Conservation (phyloP, 768 basidiomycete species). For the Boletus reticuloceps region DNA sequence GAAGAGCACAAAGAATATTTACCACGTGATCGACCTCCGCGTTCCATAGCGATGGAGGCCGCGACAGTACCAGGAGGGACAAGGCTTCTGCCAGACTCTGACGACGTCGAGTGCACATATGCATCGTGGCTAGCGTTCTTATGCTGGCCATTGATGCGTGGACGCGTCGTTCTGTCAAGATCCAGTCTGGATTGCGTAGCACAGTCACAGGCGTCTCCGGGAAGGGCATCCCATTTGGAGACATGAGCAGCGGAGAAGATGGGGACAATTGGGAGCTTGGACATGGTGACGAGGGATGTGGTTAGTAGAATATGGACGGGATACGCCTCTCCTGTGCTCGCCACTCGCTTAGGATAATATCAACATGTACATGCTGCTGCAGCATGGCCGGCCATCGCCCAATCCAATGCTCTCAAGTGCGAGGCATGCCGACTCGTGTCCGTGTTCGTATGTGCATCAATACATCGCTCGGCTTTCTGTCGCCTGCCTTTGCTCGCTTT, state of each 20-base stretch:
- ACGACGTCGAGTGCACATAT: neutral
- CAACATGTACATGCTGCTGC: slow-evolving; percentile 4
- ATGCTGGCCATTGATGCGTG: neutral
- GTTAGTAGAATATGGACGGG: neutral
- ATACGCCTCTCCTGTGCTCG: neutral
- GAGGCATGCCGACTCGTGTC: too few species aligned
- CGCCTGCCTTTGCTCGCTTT: too few species aligned
- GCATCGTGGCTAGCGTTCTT: neutral
- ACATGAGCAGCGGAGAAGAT: slow-evolving; percentile 34
- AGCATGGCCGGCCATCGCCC: slow-evolving; percentile 3
- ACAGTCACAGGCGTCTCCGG: neutral
- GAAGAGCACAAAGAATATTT: neutral
- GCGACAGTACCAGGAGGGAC: too few species aligned
- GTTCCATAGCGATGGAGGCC: too few species aligned
- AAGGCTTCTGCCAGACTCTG: neutral
- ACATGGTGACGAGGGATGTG: slow-evolving; percentile 7
- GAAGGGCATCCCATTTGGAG: slow-evolving; percentile 24
- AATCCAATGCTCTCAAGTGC: too few species aligned
- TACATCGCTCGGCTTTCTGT: too few species aligned
- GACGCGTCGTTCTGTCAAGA: neutral
- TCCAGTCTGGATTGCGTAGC: neutral
- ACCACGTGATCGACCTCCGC: slow-evolving; percentile 2
- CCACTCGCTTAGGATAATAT: neutral
- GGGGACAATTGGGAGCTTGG: slow-evolving; percentile 17
- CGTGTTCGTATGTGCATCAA: too few species aligned